These are phyloP conservation scores for Trypanosomatidae sp. DNA, from an alignment of 208 protist genomes.

Conservation along the genomic window DNA sequence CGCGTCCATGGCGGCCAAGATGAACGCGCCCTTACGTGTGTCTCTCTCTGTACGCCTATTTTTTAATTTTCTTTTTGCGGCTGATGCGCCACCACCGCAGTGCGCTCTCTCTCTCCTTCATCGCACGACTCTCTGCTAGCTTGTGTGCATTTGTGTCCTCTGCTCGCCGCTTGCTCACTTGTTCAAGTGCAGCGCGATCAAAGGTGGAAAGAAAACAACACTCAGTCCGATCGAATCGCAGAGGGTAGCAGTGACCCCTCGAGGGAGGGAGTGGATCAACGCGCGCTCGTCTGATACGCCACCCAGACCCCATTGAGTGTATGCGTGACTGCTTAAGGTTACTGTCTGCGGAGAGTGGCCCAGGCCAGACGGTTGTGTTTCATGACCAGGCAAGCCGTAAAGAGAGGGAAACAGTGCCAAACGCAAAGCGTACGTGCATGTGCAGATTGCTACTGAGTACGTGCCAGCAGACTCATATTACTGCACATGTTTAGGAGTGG, in stretches of 20 bases:
- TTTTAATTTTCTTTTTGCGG: neutral
- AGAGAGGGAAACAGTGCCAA: neutral
- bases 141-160: neutral
- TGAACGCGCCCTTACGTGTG: neutral
- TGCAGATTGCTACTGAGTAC: neutral
- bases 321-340: neutral
- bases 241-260: neutral
- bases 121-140: no score
- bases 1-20: neutral
- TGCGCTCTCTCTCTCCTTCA: no score
- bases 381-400: neutral
- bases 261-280: neutral
- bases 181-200: neutral
- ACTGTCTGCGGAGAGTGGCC: neutral
- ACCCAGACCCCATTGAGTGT: neutral
- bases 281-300: neutral
- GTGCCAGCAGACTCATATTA: neutral
- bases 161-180: neutral
- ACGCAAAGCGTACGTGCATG: neutral
- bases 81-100: neutral
- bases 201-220: neutral
- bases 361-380: neutral
- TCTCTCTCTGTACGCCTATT: no score
- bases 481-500: neutral
- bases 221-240: neutral